A percentile compares a stretch with the other conserved stretches of the same genome.
phyloP scores from a whole-genome alignment of 176 grass and related monocot species.

The Oryza officinalis region DNA sequence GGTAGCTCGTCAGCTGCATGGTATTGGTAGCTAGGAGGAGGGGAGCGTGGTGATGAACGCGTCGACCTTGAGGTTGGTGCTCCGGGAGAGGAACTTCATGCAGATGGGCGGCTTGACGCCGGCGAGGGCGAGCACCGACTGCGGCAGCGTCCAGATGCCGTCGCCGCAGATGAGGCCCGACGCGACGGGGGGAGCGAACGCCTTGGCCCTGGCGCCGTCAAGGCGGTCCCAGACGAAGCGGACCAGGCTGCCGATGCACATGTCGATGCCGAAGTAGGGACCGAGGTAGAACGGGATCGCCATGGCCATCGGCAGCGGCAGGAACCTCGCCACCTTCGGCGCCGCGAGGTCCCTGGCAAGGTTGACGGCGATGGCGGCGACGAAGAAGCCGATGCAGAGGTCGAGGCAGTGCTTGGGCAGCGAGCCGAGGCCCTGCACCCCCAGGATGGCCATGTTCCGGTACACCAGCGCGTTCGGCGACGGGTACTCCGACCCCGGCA shows the following conservation, averaged over 20 bases:
- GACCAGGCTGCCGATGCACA: slow-evolving; percentile 61
- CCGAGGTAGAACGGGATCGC: slow-evolving; percentile 71
- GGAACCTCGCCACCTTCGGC: slow-evolving; percentile 37
- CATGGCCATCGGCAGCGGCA: slow-evolving; percentile 65
- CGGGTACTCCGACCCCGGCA: slow-evolving; percentile 60
- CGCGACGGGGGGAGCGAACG: slow-evolving; percentile 62
- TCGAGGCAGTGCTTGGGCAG: slow-evolving; percentile 52
- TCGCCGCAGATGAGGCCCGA: slow-evolving; percentile 80
- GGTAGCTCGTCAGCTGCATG: too few relatives aligned
- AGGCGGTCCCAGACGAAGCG: slow-evolving; percentile 48
- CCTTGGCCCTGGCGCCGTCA: slow-evolving; percentile 45
- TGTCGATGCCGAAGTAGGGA: slow-evolving; percentile 66
- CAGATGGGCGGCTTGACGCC: slow-evolving; percentile 68
- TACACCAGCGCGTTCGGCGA: slow-evolving; percentile 63
- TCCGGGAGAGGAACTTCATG: slow-evolving; percentile 76
- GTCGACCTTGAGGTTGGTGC: slow-evolving; percentile 51
- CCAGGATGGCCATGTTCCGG: slow-evolving; percentile 70
- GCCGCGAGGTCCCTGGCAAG: slow-evolving; percentile 44
- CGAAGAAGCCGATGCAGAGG: slow-evolving; percentile 55
- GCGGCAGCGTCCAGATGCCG: slow-evolving; percentile 74
- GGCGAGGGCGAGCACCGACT: slow-evolving; percentile 66
- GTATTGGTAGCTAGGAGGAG: not conserved
- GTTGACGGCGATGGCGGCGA: slow-evolving; percentile 49
- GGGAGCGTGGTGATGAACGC: slow-evolving; percentile 34
- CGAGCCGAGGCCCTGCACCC: slow-evolving; percentile 53